Evolutionary conservation across 179 eudicot species (phyloP).

Genomic region (Corrigiola litoralis): DNA sequence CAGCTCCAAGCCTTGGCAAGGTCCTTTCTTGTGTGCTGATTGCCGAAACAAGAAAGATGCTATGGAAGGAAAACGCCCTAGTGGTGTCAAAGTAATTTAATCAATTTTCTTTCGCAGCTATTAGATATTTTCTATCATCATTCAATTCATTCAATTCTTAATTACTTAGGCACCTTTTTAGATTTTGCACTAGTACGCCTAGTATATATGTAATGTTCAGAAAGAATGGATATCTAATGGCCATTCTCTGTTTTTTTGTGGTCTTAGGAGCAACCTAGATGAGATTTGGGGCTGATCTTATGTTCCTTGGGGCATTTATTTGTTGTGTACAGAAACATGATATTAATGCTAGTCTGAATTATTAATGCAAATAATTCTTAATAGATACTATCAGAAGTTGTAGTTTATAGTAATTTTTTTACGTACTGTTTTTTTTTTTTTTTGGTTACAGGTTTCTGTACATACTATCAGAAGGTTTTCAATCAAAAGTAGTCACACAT

Average conservation of each 20-base stretch:
- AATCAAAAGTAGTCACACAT: too few species aligned
- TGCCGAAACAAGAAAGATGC: conserved; percentile 86
- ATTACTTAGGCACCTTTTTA: conserved; percentile 10
- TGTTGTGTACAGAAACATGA: conserved; percentile 4
- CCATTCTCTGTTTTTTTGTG: not conserved
- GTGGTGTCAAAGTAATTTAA: conserved; percentile 62
- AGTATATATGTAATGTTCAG: conserved; percentile 13
- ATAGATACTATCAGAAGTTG: too few species aligned
- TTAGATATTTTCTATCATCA: not conserved
- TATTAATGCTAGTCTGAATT: not conserved
- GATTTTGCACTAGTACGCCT: conserved; percentile 6
- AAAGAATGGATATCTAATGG: not conserved
- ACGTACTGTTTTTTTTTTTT: too few species aligned
- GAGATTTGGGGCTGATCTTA: not conserved
- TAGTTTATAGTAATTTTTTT: too few species aligned
- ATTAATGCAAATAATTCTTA: too few species aligned
- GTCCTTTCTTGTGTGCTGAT: conserved; percentile 76
- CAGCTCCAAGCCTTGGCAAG: conserved; percentile 88
- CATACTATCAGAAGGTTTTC: too few species aligned
- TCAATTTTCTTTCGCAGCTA: not conserved
- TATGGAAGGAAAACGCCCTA: conserved; percentile 91
- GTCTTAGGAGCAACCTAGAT: conserved; percentile 4
- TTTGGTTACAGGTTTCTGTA: too few species aligned
- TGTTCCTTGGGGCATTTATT: not conserved
- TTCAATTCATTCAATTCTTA: conserved; percentile 26